Percentiles rank a stretch among this genome's conserved stretches.
These are phyloP conservation scores for Zymoseptoria brevis DNA, from an alignment of 2,329 filamentous ascomycete species.

Conservation along the genomic window DNA sequence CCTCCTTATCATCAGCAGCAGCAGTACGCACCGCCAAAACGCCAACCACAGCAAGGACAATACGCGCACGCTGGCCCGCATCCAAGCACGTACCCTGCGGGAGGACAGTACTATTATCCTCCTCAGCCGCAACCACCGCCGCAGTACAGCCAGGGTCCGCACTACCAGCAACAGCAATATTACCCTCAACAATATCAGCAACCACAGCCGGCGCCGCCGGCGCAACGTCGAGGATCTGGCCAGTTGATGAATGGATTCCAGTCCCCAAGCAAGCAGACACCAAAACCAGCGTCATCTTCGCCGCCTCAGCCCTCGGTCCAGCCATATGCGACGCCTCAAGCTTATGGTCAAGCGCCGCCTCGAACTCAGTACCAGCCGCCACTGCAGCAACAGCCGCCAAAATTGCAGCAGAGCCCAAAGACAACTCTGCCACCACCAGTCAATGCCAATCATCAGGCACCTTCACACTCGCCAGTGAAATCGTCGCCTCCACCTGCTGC, in stretches of 20 bases:
- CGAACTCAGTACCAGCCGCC: neutral
- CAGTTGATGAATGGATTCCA: slow-evolving; percentile 27
- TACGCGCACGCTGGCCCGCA: slow-evolving; percentile 2
- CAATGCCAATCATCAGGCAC: slow-evolving; percentile 8
- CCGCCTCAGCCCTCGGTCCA: slow-evolving; percentile 12
- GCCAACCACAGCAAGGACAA: slow-evolving; percentile 7
- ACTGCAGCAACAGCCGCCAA: slow-evolving; percentile 12
- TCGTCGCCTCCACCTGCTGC: slow-evolving; percentile 19
- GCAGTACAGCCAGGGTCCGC: slow-evolving; percentile 9
- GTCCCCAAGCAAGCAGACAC: slow-evolving; percentile 19
- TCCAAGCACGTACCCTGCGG: neutral
- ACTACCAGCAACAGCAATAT: slow-evolving; percentile 8
- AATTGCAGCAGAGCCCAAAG: slow-evolving; percentile 22
- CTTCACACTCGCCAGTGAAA: slow-evolving; percentile 25
- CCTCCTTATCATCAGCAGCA: slow-evolving; percentile 10
- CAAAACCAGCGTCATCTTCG: slow-evolving; percentile 12
- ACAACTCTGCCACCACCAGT: slow-evolving; percentile 25
- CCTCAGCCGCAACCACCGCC: slow-evolving; percentile 11
- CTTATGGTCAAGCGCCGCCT: neutral
- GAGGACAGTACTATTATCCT: slow-evolving; percentile 10
- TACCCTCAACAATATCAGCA: slow-evolving; percentile 6
- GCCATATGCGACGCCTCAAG: slow-evolving; percentile 7
- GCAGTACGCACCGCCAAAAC: slow-evolving; percentile 7
- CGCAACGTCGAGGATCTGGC: slow-evolving; percentile 15
- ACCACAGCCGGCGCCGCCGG: slow-evolving; percentile 3